A percentile compares a stretch with the other conserved stretches of the same genome.
These are phyloP conservation scores for Quercus agrifolia DNA, from an alignment of 306 rosid species.

Conservation along the genomic window DNA sequence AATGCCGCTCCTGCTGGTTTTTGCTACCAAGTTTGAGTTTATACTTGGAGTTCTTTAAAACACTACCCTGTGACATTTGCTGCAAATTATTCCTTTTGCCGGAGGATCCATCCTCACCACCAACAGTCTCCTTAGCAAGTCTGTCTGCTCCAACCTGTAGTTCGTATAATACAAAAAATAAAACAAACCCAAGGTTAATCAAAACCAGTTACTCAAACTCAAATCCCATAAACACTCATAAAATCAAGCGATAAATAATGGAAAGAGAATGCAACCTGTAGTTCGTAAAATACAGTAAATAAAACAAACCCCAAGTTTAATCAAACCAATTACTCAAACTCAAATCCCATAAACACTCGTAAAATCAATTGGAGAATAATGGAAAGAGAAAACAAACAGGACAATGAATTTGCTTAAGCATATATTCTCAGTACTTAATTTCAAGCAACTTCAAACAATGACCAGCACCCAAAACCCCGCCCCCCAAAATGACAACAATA, in stretches of 20 bases:
- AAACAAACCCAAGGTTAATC: no score
- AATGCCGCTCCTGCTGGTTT: not conserved
- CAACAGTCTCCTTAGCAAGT: not conserved
- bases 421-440: not conserved
- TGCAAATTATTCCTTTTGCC: not conserved
- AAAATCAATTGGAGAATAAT: not conserved
- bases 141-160: constrained; percentile 1
- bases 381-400: not conserved
- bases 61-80: not conserved
- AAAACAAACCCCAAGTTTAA: no score
- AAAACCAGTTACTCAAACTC: no score
- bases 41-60: not conserved
- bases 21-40: not conserved
- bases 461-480: no score
- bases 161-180: not conserved
- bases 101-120: constrained; percentile 2
- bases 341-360: no score
- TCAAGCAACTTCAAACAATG: not conserved
- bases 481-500: no score
- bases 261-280: not conserved
- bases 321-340: no score
- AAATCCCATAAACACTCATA: no score
- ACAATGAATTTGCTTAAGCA: not conserved
- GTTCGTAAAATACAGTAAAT: not conserved
- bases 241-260: not conserved